Evolutionary conservation across 331 rosid genomes (phyloP), one percentile per base, ranked within the genome.

Genomic region (Cydonia oblonga): DNA sequence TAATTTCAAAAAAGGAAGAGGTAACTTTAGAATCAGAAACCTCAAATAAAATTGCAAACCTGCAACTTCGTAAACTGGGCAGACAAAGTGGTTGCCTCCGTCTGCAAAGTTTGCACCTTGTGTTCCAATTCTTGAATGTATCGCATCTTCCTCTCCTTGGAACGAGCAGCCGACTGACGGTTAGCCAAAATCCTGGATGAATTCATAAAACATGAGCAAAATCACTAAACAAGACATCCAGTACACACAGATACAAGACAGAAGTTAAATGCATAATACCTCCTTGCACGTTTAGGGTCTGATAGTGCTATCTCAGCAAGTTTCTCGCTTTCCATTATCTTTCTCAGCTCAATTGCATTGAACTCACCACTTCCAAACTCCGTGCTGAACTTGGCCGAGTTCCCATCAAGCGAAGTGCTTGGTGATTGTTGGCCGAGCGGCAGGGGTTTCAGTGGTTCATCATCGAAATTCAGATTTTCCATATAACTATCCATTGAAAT

Each of bases 161-260:
- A 91, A 32, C 97, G 97, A 57, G 97, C 97, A 74, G 97, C 97
- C n/a, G 97, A 91, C 74, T 83, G 90, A 35, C 96, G 93, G 86
- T 91, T 91, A 57, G 97, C 96, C 86, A 91, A 91, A 80, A 91
- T 87, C 90, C 97, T 91, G 82, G 52, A 70, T 18, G 9, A 74
- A 76, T 32, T 64, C 53, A 63, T 7, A 16, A 15, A 13, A 26
- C 18, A 75, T 51, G 52, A 68, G 33, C 8, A 65, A 42, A 61
- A 19, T 30, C 53, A 44, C 32, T 33, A 32, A 62, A 67, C 29
- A 25, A 19, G 11, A 51, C 6, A 64, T 1, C 9, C 3, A 2
- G 38, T 62, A 24, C 56, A 25, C 22, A 32, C 5, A 11, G 19
- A 16, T 29, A 75, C 38, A 25, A 9, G 56, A 26, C 4, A 25